phyloP scores from a whole-genome alignment of 768 basidiomycete species.

The Cantharellus anzutake region DNA sequence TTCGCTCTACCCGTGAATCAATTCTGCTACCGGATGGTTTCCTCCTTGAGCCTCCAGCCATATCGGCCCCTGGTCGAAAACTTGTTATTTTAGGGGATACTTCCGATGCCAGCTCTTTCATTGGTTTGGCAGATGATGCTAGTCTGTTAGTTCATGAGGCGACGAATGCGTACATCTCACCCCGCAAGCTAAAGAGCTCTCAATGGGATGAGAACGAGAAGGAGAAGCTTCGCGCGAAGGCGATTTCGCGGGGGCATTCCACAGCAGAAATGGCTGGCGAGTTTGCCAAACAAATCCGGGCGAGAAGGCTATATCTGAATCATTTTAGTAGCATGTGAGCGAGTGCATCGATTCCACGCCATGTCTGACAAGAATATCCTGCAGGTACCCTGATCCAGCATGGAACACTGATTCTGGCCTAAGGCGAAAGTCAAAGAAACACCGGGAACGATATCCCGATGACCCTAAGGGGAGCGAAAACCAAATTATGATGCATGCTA shows the following conservation, averaged over 20 bases:
- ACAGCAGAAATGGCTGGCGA: slow-evolving; percentile 58
- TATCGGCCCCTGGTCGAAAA: slow-evolving; percentile 33
- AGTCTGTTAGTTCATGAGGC: slow-evolving; percentile 75
- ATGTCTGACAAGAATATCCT: not conserved
- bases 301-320: slow-evolving; percentile 48
- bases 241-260: slow-evolving; percentile 55
- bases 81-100: slow-evolving; percentile 68
- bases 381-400: not conserved
- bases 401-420: not conserved
- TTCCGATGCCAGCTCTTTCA: slow-evolving; percentile 35
- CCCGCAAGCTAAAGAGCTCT: no score
- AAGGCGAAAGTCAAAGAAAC: not conserved
- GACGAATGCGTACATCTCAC: slow-evolving; percentile 45
- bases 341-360: not conserved
- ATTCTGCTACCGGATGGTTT: slow-evolving; percentile 17
- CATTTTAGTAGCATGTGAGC: slow-evolving; percentile 54
- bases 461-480: not conserved
- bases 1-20: slow-evolving; percentile 11
- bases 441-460: not conserved
- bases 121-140: slow-evolving; percentile 43
- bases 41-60: slow-evolving; percentile 13
- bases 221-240: slow-evolving; percentile 35
- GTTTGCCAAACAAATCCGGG: slow-evolving; percentile 44
- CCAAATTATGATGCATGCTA: not conserved
- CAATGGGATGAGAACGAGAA: slow-evolving; percentile 13